Evolutionary conservation across 2,329 filamentous ascomycete genomes (phyloP), one percentile per base, ranked within the genome.

Genomic region (Endothia cerciana): DNA sequence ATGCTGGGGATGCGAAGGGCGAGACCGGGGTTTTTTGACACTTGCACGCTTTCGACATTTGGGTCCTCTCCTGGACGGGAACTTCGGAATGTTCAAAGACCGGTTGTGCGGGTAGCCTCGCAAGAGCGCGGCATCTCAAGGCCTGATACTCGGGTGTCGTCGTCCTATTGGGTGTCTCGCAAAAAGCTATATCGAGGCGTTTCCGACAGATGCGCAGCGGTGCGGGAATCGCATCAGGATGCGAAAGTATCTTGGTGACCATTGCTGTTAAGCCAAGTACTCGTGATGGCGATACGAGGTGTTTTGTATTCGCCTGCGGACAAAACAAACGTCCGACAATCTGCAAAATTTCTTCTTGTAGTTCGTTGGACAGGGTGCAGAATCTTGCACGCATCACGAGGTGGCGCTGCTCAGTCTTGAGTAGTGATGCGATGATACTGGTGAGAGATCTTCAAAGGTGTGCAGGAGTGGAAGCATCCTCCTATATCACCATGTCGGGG

Each of bases 41-140:
- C 25, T 47, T 41, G 40, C 61, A 63, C 28, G 61, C 40, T 25
- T 55, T 45, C 22, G 28, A 33, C 8, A 45, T 30, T 5, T 43
- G 36, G 6, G 22, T n/a, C 11, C 28, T 30, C 22, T 56, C 22
- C 7, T 22, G 45, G n/a, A 36, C 33, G 30, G n/a, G 4, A 38
- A 19, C 45, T 2, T 45, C n/a, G 15, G 45, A 57, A 33, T 36
- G 19, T 40, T 8, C 51, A 41, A 63, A 45, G 19, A 57, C 15
- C 7, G 61, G 61, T 19, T 63, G 61, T 7, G 61, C 41, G 13
- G 61, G 61, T 1, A 63, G 61, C 15, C 41, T 63, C 8, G 61
- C 28, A n/a, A 63, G 61, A 47, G 61, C 17, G 40, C 43, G 22
- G 40, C 61, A 63, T 25, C 19, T 43, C 28, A 36, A 28, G 19